Base-by-base conservation (phyloP, 805 yeast genomes). In the Tetrapisispora namnaoensis region DNA sequence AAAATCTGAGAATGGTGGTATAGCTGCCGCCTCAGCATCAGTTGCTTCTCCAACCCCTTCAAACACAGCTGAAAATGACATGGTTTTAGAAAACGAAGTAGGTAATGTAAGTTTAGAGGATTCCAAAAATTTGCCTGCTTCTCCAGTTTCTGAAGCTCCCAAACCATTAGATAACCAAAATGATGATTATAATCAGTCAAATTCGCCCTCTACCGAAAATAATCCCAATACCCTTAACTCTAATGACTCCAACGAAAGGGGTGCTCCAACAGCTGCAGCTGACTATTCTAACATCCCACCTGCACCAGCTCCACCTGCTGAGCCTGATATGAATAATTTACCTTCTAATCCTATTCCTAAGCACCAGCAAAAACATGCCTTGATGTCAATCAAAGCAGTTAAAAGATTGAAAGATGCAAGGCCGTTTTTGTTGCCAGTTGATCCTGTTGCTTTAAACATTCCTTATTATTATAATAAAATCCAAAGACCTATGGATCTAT, bases 341-440 rank as follows among this genome's bases (percentile, higher is more conserved):
- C 86, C 91, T 2, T 71, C 57, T 13, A 61, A 72, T 53, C 91
- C 95, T 17, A 69, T 86, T 56, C 91, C 93, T 24, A 73, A 76
- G 46, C 97, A 93, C 67, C 98, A 93, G 68, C 76, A 78, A 57
- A 84, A 83, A 60, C 90, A 83, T 61, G 87, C 91, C 1, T 56
- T 78, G 18, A 84, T 86, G 53, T 78, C 90, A 1, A 74, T 93
- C 45, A 86, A 90, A 59, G 90, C 95, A 13, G 83, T 93, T 53
- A 88, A 86, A 65, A 73, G 98, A 53, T 75, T 91, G 60, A 87
- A 89, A 66, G 99, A 93, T 68, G 95, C 98, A 1, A 79, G 74
- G 16, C 98, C 98, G 1, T 93, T 93, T 62, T 62, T 87, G 42
- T 78, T 73, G 46, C 99, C 99, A 0, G 99, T 93, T 20, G 98